Evolutionary conservation across 768 basidiomycete genomes (phyloP).

Genomic region (Serpula lacrymans): DNA sequence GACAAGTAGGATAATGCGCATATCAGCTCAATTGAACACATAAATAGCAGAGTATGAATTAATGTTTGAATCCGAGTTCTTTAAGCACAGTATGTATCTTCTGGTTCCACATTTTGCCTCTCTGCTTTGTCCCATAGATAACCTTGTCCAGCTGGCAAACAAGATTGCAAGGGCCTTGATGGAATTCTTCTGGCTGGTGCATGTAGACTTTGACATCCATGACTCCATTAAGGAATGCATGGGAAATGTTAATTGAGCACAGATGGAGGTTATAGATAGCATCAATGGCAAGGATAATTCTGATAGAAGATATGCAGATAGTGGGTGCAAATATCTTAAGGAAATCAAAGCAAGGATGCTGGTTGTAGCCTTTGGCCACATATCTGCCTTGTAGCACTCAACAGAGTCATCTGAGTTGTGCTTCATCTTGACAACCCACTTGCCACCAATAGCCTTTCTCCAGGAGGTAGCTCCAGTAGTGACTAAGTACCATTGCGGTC

Average conservation of each 20-base stretch:
- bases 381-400: constrained; percentile 26
- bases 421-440: constrained; percentile 39
- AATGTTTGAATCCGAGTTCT: constrained; percentile 13
- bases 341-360: constrained; percentile 32
- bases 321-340: constrained; percentile 30
- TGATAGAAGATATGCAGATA: constrained; percentile 16
- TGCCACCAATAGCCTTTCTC: constrained; percentile 28
- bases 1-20: constrained; percentile 25
- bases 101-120: too few relatives aligned
- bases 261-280: constrained; percentile 25
- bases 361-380: constrained; percentile 22
- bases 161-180: too few relatives aligned
- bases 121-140: too few relatives aligned
- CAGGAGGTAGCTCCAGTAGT: constrained; percentile 22
- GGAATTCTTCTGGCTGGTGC: too few relatives aligned
- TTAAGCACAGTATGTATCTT: constrained; percentile 17
- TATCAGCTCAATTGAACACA: constrained; percentile 19
- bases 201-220: constrained; percentile 27
- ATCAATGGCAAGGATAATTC: constrained; percentile 19
- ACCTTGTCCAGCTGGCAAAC: too few relatives aligned
- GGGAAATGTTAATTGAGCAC: constrained; percentile 15
- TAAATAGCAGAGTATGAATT: constrained; percentile 13
- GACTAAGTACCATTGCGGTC: constrained; percentile 19
- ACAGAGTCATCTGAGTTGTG: constrained; percentile 32
- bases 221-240: constrained; percentile 24